Conservation (phyloP, 2,329 filamentous ascomycete genomes). For the Xylariaceae sp. region DNA sequence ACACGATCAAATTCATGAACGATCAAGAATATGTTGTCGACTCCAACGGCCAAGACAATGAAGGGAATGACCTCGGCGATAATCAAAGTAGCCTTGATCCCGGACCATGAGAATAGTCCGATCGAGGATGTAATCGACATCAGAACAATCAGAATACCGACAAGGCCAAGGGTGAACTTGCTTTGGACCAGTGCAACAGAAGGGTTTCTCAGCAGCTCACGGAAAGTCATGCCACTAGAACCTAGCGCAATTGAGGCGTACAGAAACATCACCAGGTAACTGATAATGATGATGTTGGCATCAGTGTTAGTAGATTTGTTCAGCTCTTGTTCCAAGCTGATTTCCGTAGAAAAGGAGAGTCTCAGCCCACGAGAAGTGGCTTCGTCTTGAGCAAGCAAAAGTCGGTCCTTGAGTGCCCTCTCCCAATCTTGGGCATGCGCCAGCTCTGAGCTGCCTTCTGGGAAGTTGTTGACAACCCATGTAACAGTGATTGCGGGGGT, state of each 20-base stretch:
- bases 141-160: slow-evolving; percentile 89
- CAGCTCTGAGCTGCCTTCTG: slow-evolving; percentile 65
- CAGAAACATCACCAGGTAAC: slow-evolving; percentile 98
- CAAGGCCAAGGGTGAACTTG: slow-evolving; percentile 92
- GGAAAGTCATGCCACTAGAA: slow-evolving; percentile 73
- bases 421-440: slow-evolving; percentile 85
- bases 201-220: slow-evolving; percentile 74
- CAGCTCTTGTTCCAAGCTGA: slow-evolving; percentile 88
- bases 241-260: slow-evolving; percentile 92
- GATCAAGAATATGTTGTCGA: slow-evolving; percentile 98
- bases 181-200: slow-evolving; percentile 84
- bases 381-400: slow-evolving; percentile 75
- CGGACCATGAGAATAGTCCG: slow-evolving; percentile 84
- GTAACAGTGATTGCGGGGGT: slow-evolving; percentile 80
- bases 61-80: slow-evolving; percentile 99
- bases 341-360: slow-evolving; percentile 90
- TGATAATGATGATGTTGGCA: slow-evolving; percentile 91
- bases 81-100: slow-evolving; percentile 91
- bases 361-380: slow-evolving; percentile 72
- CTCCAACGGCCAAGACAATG: slow-evolving; percentile 89
- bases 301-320: slow-evolving; percentile 99
- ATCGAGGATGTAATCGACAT: slow-evolving; percentile 97
- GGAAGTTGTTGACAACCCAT: slow-evolving; percentile 88
- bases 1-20: slow-evolving; percentile 97
- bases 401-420: slow-evolving; percentile 63